A percentile compares a stretch with the other conserved stretches of the same genome.
phyloP scores from a whole-genome alignment of 2,329 filamentous ascomycete genomes.

The Bertia moriformis region DNA sequence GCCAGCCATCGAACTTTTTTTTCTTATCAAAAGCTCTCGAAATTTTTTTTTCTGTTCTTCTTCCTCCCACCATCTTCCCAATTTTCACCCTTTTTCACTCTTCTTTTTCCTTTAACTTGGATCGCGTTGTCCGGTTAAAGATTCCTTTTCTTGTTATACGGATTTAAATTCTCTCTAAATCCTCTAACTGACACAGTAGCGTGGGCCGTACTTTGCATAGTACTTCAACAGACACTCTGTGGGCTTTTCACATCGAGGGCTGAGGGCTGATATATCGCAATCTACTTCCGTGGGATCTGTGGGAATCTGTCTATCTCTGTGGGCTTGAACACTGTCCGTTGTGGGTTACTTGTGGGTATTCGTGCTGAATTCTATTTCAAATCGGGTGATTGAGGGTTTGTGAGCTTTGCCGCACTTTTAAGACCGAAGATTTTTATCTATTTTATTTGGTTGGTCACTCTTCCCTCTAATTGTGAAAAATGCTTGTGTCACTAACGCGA shows the following conservation, averaged over 20 bases:
- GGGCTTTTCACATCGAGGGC: background rate
- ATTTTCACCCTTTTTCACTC: conserved; percentile 4
- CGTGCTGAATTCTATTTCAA: background rate
- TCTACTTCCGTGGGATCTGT: background rate
- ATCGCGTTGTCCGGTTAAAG: no score
- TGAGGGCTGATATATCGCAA: background rate
- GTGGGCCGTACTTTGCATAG: background rate
- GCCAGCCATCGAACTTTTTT: background rate
- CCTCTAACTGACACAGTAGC: conserved; percentile 1
- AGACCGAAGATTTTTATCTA: background rate
- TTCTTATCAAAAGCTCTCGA: background rate
- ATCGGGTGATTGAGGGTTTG: background rate
- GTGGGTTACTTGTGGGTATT: conserved; percentile 1
- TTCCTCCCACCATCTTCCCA: background rate
- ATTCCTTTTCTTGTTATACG: no score
- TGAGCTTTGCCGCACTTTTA: background rate
- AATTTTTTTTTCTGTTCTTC: background rate
- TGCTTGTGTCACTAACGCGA: no score
- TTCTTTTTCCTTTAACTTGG: conserved; percentile 7
- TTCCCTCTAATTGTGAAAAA: no score
- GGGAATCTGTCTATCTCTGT: background rate
- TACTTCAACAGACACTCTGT: conserved; percentile 1
- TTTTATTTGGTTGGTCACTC: no score
- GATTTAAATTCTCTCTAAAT: no score
- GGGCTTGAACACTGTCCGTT: conserved; percentile 1